Evolutionary conservation across 1,139 yeast species (phyloP), one percentile per base, ranked within the genome.

Genomic region (Saccharomyces pastorianus): DNA sequence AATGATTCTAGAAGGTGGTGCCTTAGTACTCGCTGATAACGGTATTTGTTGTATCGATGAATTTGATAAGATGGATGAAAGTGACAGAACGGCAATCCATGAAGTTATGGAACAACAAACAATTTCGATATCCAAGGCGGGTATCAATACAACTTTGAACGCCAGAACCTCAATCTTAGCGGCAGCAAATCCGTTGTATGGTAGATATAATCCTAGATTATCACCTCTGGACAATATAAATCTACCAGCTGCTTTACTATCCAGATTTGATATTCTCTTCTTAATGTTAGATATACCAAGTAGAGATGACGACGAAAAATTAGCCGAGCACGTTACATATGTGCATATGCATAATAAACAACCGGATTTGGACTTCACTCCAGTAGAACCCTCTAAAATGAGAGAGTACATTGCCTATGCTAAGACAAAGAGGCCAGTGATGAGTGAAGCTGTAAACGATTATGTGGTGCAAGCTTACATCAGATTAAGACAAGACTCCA

Each of bases 71-170:
- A 95, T 95, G 99, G 98, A 91, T 69, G 99, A 95, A 70, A 74
- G 81, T 57, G 99, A 95, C 72, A 80, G 99, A 69, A 93, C 99
- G 0, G 98, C 99, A 4, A 95, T 95, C 67, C 99, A 93, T 72
- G 99, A 93, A 76, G 99, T 95, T 48, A 95, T 95, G 99, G 99
- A 95, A 75, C 99, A 95, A 71, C 99, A 95, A 73, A 95, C 99
- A 2, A 93, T 95, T 59, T 88, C 96, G 31, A 95, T 95, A 58
- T 88, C 98, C 49, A 95, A 95, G 71, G 99, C 99, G 2, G 99
- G 99, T 62, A 93, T 95, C 63, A 88, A 95, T 60, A 95, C 99
- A 6, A 90, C 98, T 0, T 77, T 95, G 61, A 95, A 95, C 70
- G 99, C 99, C 11, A 81, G 99, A 71, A 83, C 99, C 0, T 90